phyloP scores from a whole-genome alignment of 768 basidiomycete genomes.

The Lactifluus volemus region DNA sequence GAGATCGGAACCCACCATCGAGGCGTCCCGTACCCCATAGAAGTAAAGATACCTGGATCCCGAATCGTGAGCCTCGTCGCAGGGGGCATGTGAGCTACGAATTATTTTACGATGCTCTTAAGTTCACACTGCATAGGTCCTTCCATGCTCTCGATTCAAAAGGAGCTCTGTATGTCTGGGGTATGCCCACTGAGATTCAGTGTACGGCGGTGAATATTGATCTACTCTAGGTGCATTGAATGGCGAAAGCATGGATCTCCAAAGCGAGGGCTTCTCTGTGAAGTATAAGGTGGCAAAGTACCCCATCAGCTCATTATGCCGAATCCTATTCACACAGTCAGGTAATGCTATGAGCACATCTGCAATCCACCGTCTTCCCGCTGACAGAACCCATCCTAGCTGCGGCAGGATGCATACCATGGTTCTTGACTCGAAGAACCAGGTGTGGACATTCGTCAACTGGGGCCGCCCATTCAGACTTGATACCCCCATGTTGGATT shows the following conservation, averaged over 20 bases:
- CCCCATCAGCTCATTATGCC: constrained; percentile 59
- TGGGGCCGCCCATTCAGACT: constrained; percentile 77
- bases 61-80: constrained; percentile 68
- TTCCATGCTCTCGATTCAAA: constrained; percentile 78
- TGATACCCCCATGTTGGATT: constrained; percentile 30
- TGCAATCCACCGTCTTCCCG: background rate
- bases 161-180: constrained; percentile 76
- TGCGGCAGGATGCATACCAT: constrained; percentile 72
- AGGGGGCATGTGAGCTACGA: constrained; percentile 62
- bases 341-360: constrained; percentile 33
- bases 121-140: constrained; percentile 41
- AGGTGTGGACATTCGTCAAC: constrained; percentile 66
- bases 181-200: constrained; percentile 30
- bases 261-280: constrained; percentile 48
- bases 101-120: background rate
- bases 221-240: constrained; percentile 48
- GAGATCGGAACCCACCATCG: constrained; percentile 20
- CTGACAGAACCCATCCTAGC: constrained; percentile 30
- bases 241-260: constrained; percentile 33
- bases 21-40: constrained; percentile 55
- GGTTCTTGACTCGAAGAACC: constrained; percentile 47
- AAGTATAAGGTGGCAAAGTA: constrained; percentile 38
- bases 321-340: constrained; percentile 49
- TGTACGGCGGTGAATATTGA: background rate
- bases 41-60: constrained; percentile 48